Evolutionary conservation across 2,329 filamentous ascomycete genomes (phyloP), one percentile per base, ranked within the genome.

Genomic region (Anisogramma anomala): DNA sequence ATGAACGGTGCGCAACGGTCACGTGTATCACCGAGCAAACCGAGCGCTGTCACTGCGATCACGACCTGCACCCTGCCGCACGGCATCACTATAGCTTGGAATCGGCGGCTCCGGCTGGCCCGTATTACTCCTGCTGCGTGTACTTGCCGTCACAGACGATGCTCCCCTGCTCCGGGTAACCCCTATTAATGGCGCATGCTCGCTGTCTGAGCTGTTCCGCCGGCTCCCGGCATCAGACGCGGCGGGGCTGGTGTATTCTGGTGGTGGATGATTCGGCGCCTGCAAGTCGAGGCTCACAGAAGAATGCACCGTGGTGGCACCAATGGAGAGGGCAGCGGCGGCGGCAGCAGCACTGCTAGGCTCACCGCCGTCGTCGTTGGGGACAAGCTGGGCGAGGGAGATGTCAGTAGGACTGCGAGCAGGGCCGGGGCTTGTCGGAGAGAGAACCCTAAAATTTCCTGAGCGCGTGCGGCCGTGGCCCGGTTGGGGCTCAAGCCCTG

Each of bases 361-460:
- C 43, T 87, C 84, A 54, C 86, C 84, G n/a, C 69, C 74, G 42
- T 78, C 73, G 50, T 88, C 81, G 48, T 64, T 69, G 3, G 72
- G 82, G 33, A 84, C 79, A 39, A 95, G 72, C 54, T 89, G 86
- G 20, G 88, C 84, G 35, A 98, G 74, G 7, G 88, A 95, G 50
- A 98, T 98, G 59, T 96, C 91, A 9, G 91, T 96, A 7, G 91
- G 88, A 55, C 85, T 93, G 52, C 89, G 76, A 47, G 87, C 73
- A 2, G 91, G 91, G 3, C 91, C 91, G 0, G 89, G 88, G 55
- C 85, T 94, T 15, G 83, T 83, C 7, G 87, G 83, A 48, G 79
- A 69, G 51, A 82, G 67, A 33, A 88, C 68, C 49, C 86, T 74
- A 55, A 87, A 79, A 53, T 85, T 88, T 33, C 45, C 83, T 54